Conservation (phyloP, 305 asterid genomes). For the Fraxinus greggii region DNA sequence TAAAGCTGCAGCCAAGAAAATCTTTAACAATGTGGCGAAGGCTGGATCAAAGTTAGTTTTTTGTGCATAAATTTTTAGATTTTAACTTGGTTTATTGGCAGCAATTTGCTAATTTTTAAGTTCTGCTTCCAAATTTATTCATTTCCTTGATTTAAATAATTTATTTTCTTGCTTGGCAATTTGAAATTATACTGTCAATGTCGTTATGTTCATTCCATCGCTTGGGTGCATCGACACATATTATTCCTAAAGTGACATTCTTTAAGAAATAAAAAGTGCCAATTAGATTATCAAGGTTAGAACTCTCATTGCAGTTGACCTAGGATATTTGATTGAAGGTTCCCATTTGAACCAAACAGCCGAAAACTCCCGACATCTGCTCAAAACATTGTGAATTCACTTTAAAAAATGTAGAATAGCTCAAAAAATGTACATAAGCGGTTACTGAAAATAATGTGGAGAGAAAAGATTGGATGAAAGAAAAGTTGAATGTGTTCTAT, state of each 20-base stretch:
- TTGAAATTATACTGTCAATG: background rate
- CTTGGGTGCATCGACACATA: background rate
- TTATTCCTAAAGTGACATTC: background rate
- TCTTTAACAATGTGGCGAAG: slow-evolving; percentile 29
- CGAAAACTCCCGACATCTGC: background rate
- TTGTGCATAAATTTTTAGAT: background rate
- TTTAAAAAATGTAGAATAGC: too few relatives aligned
- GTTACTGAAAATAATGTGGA: too few relatives aligned
- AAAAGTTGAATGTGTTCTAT: too few relatives aligned
- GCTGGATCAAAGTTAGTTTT: slow-evolving; percentile 19
- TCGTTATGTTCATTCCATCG: background rate
- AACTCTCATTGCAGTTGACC: background rate
- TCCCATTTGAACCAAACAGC: background rate
- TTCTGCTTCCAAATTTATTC: background rate
- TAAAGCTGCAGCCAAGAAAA: slow-evolving; percentile 31
- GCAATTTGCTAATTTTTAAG: background rate
- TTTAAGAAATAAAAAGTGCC: background rate
- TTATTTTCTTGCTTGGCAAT: background rate
- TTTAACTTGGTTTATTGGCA: background rate
- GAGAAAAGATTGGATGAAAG: too few relatives aligned
- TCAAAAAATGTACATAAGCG: too few relatives aligned
- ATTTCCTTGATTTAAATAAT: background rate
- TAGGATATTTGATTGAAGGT: background rate
- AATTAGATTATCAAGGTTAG: background rate
- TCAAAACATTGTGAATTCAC: too few relatives aligned